Evolutionary conservation across 768 basidiomycete genomes (phyloP).

Genomic region (Pleurotus sapidus): DNA sequence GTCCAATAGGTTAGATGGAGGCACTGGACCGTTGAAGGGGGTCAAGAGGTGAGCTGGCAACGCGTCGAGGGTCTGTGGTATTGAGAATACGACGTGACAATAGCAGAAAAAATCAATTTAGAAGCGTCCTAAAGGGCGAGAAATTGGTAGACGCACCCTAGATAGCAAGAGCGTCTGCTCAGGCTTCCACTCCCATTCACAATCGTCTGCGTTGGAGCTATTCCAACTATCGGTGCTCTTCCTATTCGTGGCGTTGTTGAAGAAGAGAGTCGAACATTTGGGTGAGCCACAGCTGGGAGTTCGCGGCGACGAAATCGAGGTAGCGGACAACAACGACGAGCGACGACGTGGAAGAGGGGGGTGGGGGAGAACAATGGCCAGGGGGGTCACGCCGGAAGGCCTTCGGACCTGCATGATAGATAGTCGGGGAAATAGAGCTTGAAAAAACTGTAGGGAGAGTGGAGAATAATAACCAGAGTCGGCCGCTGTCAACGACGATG

Average conservation of each 20-base stretch:
- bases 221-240: conserved; percentile 86
- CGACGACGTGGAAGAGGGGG: conserved; percentile 49
- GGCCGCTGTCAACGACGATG: conserved; percentile 1
- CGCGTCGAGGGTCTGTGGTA: conserved; percentile 70
- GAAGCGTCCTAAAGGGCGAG: conserved; percentile 5
- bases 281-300: conserved; percentile 65
- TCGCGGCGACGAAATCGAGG: conserved; percentile 43
- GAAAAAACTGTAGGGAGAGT: conserved; percentile 22
- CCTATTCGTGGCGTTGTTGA: conserved; percentile 46
- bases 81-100: conserved; percentile 4
- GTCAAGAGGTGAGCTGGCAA: conserved; percentile 83
- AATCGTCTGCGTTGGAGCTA: conserved; percentile 67
- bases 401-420: conserved; percentile 49
- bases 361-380: conserved; percentile 63
- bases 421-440: conserved; percentile 15
- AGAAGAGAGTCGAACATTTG: conserved; percentile 48
- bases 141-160: conserved; percentile 44
- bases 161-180: conserved; percentile 69
- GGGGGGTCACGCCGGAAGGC: conserved; percentile 45
- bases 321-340: conserved; percentile 47
- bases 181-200: conserved; percentile 72
- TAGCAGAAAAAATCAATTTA: neutral
- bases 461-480: neutral
- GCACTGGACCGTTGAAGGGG: conserved; percentile 81
- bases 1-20: conserved; percentile 83